These are phyloP conservation scores for Wickerhamomyces xylosicus DNA, from an alignment of 805 yeast species.

Conservation along the genomic window DNA sequence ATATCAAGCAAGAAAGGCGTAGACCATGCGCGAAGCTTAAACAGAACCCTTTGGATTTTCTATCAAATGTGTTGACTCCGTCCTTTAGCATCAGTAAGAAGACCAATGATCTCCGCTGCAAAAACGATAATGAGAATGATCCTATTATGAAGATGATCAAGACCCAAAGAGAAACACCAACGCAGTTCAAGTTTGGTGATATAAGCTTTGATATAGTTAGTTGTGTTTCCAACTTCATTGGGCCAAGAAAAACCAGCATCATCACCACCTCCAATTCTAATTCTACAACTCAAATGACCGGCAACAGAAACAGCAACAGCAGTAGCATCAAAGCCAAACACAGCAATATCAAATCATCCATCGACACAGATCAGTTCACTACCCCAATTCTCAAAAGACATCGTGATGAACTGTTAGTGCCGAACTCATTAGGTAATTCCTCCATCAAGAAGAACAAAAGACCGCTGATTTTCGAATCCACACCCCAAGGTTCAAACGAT, in stretches of 20 bases:
- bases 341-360: neutral
- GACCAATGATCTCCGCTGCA: neutral
- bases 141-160: neutral
- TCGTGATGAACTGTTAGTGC: slow-evolving; percentile 18
- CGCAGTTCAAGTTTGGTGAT: neutral
- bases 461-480: slow-evolving; percentile 7
- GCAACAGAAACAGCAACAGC: slow-evolving; percentile 6
- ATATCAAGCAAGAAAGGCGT: neutral
- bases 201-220: neutral
- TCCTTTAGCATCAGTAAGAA: neutral
- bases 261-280: neutral
- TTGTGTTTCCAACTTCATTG: neutral
- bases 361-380: neutral
- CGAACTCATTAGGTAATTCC: slow-evolving; percentile 3
- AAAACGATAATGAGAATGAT: neutral
- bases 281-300: neutral
- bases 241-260: neutral
- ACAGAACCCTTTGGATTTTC: neutral
- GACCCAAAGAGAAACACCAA: neutral
- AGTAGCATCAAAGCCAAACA: neutral
- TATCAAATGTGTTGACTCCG: neutral
- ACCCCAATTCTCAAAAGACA: slow-evolving; percentile 19
- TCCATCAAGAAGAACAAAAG: slow-evolving; percentile 20
- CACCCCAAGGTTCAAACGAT: slow-evolving; percentile 7
- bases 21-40: neutral